phyloP scores from a whole-genome alignment of 371 early-diverging fungal species.

The Mortierella sp. region DNA sequence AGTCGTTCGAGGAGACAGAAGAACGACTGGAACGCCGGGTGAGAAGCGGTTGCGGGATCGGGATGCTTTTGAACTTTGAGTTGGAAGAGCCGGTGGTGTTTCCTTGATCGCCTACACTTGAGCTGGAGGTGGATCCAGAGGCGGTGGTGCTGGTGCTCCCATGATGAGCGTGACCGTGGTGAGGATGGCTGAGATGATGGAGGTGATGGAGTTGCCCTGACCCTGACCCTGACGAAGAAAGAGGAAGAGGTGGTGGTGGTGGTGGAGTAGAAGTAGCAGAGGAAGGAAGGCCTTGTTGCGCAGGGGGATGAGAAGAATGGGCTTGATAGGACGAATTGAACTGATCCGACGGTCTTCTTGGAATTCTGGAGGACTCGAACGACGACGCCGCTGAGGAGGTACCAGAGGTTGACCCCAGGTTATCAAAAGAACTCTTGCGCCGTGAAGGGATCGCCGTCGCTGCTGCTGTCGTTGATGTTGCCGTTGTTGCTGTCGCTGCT shows the following conservation, averaged over 20 bases:
- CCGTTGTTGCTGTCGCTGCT: background rate
- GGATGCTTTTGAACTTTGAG: conserved; percentile 53
- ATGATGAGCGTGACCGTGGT: conserved; percentile 23
- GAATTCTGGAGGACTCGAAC: conserved; percentile 38
- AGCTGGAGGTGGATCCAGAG: conserved; percentile 23
- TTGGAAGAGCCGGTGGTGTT: conserved; percentile 16
- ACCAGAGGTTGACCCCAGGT: conserved; percentile 43
- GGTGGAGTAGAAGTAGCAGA: background rate
- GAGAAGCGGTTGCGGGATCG: conserved; percentile 55
- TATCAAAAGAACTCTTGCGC: conserved; percentile 48
- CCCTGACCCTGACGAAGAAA: background rate
- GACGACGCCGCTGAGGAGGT: conserved; percentile 50
- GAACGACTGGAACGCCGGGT: conserved; percentile 53
- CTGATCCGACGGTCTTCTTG: conserved; percentile 47
- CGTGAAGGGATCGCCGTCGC: conserved; percentile 34
- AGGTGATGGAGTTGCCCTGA: conserved; percentile 4
- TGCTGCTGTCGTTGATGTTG: too few relatives aligned
- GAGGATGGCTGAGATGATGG: conserved; percentile 2
- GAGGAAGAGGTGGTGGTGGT: too few relatives aligned
- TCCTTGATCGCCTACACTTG: conserved; percentile 26
- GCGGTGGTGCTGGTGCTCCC: conserved; percentile 11
- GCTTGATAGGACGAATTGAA: conserved; percentile 41
- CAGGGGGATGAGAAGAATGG: conserved; percentile 21
- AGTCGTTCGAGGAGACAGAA: conserved; percentile 53
- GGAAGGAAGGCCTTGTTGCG: conserved; percentile 14